phyloP scores from a whole-genome alignment of 139 green algal genomes.

The Chlamydomonas sp. region DNA sequence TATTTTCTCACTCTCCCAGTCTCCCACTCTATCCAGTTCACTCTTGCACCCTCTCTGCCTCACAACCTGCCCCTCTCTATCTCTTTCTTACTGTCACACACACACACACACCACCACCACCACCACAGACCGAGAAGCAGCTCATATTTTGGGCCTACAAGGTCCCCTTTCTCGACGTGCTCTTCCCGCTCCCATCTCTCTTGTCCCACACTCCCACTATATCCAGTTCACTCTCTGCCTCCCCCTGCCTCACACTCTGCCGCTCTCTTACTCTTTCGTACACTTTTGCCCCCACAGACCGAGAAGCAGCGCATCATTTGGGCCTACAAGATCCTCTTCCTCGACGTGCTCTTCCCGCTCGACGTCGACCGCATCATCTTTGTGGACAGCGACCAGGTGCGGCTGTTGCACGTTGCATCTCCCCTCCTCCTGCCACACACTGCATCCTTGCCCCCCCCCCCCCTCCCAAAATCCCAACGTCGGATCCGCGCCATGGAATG shows the following conservation, averaged over 20 bases:
- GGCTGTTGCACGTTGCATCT: neutral
- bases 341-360: constrained; percentile 97
- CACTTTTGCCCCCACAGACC: constrained; percentile 33
- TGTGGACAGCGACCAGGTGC: constrained; percentile 86
- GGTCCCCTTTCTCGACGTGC: neutral
- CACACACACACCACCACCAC: too few species aligned
- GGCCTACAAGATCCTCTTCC: constrained; percentile 87
- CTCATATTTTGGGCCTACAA: neutral
- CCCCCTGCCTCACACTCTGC: neutral
- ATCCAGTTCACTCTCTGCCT: neutral
- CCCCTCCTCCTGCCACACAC: neutral
- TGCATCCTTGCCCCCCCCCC: neutral
- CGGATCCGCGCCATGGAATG: too few species aligned
- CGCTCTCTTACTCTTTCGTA: too few species aligned
- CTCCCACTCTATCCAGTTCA: neutral
- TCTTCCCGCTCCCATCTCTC: too few species aligned
- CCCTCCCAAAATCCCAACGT: too few species aligned
- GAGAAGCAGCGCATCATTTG: constrained; percentile 85
- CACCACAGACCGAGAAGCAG: constrained; percentile 1
- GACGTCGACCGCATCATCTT: constrained; percentile 88
- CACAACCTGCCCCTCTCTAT: neutral
- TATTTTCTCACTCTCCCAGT: neutral
- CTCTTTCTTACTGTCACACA: neutral
- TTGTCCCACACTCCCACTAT: neutral
- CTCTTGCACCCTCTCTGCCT: neutral